Conservation (phyloP, 805 yeast genomes). For the Candida adriatica region DNA sequence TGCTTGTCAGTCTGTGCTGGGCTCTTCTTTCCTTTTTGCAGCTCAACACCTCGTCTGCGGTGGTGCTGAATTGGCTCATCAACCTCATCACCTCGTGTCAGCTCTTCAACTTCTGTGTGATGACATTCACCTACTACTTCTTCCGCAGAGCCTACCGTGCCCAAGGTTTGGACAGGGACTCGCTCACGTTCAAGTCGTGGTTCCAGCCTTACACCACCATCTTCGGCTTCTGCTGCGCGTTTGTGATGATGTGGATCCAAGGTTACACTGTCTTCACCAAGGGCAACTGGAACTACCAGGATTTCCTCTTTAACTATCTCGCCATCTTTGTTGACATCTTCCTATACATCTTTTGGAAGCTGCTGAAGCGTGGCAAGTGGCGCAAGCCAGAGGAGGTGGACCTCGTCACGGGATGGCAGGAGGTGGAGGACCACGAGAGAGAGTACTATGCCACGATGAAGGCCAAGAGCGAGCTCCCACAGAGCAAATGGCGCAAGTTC, state of each 20-base stretch:
- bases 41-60: conserved; percentile 47
- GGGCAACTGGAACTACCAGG: conserved; percentile 54
- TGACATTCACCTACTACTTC: conserved; percentile 51
- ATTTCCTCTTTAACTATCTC: conserved; percentile 64
- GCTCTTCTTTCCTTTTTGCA: conserved; percentile 63
- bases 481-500: conserved; percentile 14
- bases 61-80: conserved; percentile 66
- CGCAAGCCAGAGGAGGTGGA: conserved; percentile 44
- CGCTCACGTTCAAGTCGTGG: conserved; percentile 46
- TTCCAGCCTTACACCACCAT: conserved; percentile 54
- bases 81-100: conserved; percentile 68
- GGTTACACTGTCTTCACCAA: conserved; percentile 70
- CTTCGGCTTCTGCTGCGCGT: conserved; percentile 38
- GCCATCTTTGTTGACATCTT: conserved; percentile 55
- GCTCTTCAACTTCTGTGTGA: conserved; percentile 50
- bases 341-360: conserved; percentile 46
- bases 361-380: conserved; percentile 41
- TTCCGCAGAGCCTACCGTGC: conserved; percentile 53
- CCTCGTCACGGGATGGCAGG: conserved; percentile 44
- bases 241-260: conserved; percentile 48
- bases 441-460: conserved; percentile 15
- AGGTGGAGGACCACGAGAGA: conserved; percentile 52
- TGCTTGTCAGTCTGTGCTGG: conserved; percentile 45
- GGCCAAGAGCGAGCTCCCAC: conserved; percentile 1
- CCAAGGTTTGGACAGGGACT: conserved; percentile 42